Percentiles rank a stretch among this genome's conserved stretches.
These are phyloP conservation scores for Drechslerella dactyloides DNA, from an alignment of 2,329 filamentous ascomycete species.

Conservation along the genomic window DNA sequence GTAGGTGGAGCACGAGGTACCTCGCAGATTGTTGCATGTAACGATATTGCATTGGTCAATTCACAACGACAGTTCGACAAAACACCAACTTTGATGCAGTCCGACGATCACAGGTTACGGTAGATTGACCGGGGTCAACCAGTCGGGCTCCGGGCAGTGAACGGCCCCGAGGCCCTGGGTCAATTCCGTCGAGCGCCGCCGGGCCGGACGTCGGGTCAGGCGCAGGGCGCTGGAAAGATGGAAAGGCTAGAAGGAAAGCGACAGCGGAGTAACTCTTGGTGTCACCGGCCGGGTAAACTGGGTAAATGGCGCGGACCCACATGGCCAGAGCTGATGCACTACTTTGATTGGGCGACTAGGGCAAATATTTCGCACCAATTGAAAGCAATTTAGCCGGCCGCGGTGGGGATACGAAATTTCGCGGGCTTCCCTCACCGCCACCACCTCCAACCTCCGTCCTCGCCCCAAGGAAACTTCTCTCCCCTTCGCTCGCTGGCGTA, in stretches of 20 bases:
- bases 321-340: slow-evolving; percentile 16
- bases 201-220: neutral
- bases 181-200: neutral
- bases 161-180: neutral
- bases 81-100: no score
- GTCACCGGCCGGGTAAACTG: slow-evolving; percentile 44
- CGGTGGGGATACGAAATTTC: slow-evolving; percentile 26
- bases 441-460: slow-evolving; percentile 49
- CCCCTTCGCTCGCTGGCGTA: neutral
- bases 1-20: neutral
- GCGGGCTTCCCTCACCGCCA: slow-evolving; percentile 30
- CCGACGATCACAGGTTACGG: no score
- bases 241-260: slow-evolving; percentile 9
- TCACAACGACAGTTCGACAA: no score
- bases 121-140: no score
- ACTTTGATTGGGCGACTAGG: slow-evolving; percentile 36
- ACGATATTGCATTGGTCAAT: no score
- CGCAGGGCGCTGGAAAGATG: neutral
- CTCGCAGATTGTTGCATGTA: no score
- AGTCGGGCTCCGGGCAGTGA: no score
- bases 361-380: slow-evolving; percentile 49
- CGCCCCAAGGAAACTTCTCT: neutral
- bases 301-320: slow-evolving; percentile 47
- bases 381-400: slow-evolving; percentile 49
- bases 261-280: slow-evolving; percentile 30